A percentile compares a stretch with the other conserved stretches of the same genome.
These are phyloP conservation scores for Haematococcus lacustris DNA, from an alignment of 139 green algal genomes.

Conservation along the genomic window DNA sequence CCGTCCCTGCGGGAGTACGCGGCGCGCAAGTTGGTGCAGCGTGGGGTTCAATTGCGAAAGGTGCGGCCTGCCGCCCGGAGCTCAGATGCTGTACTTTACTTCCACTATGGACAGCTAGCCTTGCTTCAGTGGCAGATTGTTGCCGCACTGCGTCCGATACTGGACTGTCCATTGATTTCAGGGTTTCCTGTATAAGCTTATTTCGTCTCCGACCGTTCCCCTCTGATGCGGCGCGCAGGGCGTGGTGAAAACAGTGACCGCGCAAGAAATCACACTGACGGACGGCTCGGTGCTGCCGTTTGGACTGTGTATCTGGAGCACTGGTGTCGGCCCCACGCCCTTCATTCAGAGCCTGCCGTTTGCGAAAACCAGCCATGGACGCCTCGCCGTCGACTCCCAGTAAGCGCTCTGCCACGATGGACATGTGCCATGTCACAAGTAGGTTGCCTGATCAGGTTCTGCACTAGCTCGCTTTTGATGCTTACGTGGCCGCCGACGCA, in stretches of 20 bases:
- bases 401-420: no score
- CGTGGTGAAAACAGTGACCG: slow-evolving; percentile 53
- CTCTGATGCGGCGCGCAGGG: slow-evolving; percentile 27
- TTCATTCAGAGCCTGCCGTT: slow-evolving; percentile 78
- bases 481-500: no score
- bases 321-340: slow-evolving; percentile 72
- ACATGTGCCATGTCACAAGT: no score
- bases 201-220: background rate
- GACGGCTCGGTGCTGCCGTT: slow-evolving; percentile 62
- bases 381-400: slow-evolving; percentile 55
- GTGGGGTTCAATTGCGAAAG: slow-evolving; percentile 64
- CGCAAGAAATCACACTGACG: slow-evolving; percentile 49
- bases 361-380: slow-evolving; percentile 49
- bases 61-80: no score
- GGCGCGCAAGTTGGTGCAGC: slow-evolving; percentile 52
- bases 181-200: no score
- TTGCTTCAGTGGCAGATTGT: no score
- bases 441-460: no score
- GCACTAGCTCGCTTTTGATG: no score
- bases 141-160: no score
- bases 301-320: slow-evolving; percentile 85
- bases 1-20: slow-evolving; percentile 69
- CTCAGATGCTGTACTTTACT: background rate
- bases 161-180: no score
- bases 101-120: no score